phyloP scores from a whole-genome alignment of 495 filamentous ascomycete genomes.

The Penicillium herquei region DNA sequence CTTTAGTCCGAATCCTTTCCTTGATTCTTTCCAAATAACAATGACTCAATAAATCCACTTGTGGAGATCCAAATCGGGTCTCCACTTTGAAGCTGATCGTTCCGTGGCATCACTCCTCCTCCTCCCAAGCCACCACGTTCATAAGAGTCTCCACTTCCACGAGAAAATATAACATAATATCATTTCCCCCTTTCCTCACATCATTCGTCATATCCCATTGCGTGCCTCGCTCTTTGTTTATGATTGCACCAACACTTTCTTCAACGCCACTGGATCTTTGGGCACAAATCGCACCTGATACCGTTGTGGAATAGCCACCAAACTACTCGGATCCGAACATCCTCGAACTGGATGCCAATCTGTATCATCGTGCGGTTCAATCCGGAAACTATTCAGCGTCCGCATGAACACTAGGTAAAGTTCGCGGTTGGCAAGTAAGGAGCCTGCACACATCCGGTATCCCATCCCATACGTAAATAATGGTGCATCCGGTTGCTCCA shows the following conservation, averaged over 20 bases:
- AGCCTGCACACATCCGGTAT: conserved; percentile 66
- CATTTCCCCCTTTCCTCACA: neutral
- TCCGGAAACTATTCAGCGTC: conserved; percentile 56
- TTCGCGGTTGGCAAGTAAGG: conserved; percentile 61
- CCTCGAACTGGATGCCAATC: conserved; percentile 56
- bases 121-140: neutral
- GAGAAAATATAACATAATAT: neutral
- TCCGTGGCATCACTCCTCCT: neutral
- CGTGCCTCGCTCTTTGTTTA: conserved; percentile 1
- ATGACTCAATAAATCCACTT: neutral
- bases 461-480: conserved; percentile 62
- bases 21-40: no score
- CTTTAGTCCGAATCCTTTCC: neutral
- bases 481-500: conserved; percentile 60
- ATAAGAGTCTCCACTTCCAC: neutral
- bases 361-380: conserved; percentile 47
- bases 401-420: conserved; percentile 66
- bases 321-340: conserved; percentile 54
- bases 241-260: conserved; percentile 25
- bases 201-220: neutral
- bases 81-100: neutral
- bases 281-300: conserved; percentile 58
- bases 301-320: conserved; percentile 55
- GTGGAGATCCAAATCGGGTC: neutral
- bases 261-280: conserved; percentile 41